Evolutionary conservation across 2,329 filamentous ascomycete species (phyloP).

Genomic region (Calonectria pteridis): DNA sequence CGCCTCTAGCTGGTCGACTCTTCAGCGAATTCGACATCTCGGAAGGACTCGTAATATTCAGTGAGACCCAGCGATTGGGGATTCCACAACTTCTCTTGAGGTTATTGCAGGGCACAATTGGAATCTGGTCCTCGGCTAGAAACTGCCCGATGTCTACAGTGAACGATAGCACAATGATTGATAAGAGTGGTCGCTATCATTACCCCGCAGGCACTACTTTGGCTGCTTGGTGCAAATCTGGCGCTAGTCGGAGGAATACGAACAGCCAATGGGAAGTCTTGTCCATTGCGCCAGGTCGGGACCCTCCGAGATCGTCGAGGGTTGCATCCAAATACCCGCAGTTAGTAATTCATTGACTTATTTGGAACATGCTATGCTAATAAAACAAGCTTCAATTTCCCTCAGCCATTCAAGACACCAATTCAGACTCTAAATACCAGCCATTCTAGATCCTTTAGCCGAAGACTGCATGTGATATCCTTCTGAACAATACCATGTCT

Average conservation of each 20-base stretch:
- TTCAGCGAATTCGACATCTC: background rate
- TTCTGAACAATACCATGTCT: background rate
- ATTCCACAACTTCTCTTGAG: background rate
- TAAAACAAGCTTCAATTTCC: background rate
- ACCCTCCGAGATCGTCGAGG: background rate
- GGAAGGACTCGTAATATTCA: background rate
- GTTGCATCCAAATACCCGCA: background rate
- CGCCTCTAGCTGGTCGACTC: background rate
- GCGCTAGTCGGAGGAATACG: conserved; percentile 25
- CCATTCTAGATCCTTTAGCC: background rate
- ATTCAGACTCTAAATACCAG: background rate
- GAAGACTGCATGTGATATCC: background rate
- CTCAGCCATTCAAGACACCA: background rate
- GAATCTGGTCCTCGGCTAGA: background rate
- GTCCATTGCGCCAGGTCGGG: background rate
- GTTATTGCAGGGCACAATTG: background rate
- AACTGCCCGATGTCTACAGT: background rate
- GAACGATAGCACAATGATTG: background rate
- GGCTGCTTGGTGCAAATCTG: background rate
- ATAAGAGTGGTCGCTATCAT: background rate
- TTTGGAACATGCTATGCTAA: background rate
- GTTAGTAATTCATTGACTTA: background rate
- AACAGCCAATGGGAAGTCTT: background rate
- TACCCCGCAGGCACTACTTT: background rate
- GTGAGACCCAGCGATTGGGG: background rate